Percentiles rank a stretch among this genome's conserved stretches.
Evolutionary conservation across 1,284 basidiomycete genomes (phyloP).

Genomic region (Pseudomicrostroma phylloplanum): DNA sequence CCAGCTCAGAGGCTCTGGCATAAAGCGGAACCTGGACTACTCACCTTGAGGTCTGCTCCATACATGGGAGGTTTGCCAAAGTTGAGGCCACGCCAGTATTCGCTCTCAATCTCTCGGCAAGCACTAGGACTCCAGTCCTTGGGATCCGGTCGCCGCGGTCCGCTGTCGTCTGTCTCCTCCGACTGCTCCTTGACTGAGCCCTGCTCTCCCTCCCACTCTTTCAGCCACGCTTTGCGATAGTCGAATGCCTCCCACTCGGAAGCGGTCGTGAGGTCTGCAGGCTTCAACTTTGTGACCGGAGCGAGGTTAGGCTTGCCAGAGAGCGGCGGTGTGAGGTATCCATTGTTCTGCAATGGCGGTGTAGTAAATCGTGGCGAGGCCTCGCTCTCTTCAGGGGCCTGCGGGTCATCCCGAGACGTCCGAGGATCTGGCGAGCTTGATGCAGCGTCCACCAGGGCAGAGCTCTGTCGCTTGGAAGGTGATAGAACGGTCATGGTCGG

Average conservation of each 20-base stretch:
- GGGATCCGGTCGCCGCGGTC: conserved; percentile 4
- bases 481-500: neutral
- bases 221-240: conserved; percentile 35
- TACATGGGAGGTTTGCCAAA: conserved; percentile 88
- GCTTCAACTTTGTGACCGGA: conserved; percentile 20
- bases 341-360: too few relatives aligned
- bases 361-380: neutral
- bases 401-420: neutral
- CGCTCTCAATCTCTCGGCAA: conserved; percentile 77
- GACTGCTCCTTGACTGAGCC: neutral
- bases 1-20: too few relatives aligned
- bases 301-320: neutral
- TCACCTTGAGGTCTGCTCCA: conserved; percentile 76
- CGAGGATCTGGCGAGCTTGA: neutral
- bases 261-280: conserved; percentile 29
- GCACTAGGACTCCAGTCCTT: conserved; percentile 49
- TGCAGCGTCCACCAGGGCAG: neutral
- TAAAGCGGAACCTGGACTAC: neutral
- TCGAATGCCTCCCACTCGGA: conserved; percentile 45
- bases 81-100: conserved; percentile 86
- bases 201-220: conserved; percentile 23
- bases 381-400: neutral
- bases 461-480: neutral
- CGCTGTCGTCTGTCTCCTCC: neutral
- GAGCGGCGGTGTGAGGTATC: too few relatives aligned